Evolutionary conservation across 306 rosid species (phyloP).

Genomic region (Nissolia schottii): DNA sequence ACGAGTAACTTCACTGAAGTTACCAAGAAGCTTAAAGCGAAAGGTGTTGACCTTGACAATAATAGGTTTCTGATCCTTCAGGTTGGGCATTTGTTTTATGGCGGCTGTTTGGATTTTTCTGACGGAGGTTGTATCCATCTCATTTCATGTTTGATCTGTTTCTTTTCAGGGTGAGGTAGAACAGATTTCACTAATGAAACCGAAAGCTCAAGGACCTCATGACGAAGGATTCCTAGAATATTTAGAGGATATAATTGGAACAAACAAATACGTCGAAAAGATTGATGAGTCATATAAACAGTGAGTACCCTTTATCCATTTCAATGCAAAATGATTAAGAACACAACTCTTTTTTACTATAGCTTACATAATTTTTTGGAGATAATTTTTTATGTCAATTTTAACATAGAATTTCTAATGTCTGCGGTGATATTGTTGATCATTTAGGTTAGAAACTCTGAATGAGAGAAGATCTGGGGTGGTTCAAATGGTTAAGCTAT

Average conservation of each 20-base stretch:
- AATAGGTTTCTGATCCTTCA: constrained; percentile 94
- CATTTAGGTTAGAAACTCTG: constrained; percentile 71
- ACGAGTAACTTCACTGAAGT: constrained; percentile 91
- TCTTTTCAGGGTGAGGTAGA: constrained; percentile 87
- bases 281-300: constrained; percentile 72
- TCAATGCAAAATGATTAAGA: not conserved
- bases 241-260: constrained; percentile 94
- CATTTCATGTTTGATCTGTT: constrained; percentile 27
- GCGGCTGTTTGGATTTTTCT: not conserved
- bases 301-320: constrained; percentile 51
- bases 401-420: constrained; percentile 1
- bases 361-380: not conserved
- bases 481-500: constrained; percentile 96
- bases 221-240: constrained; percentile 98
- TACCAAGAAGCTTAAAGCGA: constrained; percentile 86
- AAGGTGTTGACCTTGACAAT: constrained; percentile 97
- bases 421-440: constrained; percentile 23
- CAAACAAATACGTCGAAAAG: constrained; percentile 83
- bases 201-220: constrained; percentile 96
- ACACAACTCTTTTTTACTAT: constrained; percentile 7
- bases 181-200: constrained; percentile 96
- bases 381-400: not conserved
- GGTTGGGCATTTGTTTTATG: constrained; percentile 38
- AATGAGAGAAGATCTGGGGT: constrained; percentile 89
- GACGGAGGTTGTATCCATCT: not conserved